These are phyloP conservation scores for Jatropha podagrica DNA, from an alignment of 441 rosid species.

Conservation along the genomic window DNA sequence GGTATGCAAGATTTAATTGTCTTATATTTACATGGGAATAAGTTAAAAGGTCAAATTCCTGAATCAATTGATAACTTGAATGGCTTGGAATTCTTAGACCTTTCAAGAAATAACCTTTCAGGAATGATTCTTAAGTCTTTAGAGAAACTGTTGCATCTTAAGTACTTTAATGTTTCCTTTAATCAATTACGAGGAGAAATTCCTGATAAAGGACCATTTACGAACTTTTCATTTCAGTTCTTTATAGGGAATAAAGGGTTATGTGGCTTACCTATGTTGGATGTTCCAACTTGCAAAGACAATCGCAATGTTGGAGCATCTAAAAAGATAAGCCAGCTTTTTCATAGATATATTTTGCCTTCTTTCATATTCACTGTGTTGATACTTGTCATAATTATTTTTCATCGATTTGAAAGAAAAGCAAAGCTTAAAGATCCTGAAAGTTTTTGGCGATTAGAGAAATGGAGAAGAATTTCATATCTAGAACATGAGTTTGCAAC, in stretches of 20 bases:
- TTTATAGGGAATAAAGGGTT: slow-evolving; percentile 19
- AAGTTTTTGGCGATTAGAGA: background rate
- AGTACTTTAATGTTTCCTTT: slow-evolving; percentile 14
- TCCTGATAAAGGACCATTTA: slow-evolving; percentile 19
- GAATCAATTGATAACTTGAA: background rate
- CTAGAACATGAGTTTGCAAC: slow-evolving; percentile 20
- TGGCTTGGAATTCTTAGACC: slow-evolving; percentile 14
- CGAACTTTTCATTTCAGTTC: slow-evolving; percentile 6
- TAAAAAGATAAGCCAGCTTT: background rate
- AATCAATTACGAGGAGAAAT: slow-evolving; percentile 20
- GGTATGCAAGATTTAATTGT: background rate
- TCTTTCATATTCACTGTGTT: background rate
- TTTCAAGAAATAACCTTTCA: slow-evolving; percentile 8
- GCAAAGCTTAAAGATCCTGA: background rate
- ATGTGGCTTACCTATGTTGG: background rate
- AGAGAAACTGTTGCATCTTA: background rate
- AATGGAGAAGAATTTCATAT: slow-evolving; percentile 29
- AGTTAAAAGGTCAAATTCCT: slow-evolving; percentile 19
- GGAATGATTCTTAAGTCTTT: slow-evolving; percentile 18
- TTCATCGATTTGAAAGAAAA: background rate
- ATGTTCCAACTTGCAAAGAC: slow-evolving; percentile 12
- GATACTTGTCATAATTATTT: background rate
- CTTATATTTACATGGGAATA: slow-evolving; percentile 11
- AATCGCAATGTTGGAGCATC: no score
- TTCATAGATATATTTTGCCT: slow-evolving; percentile 14